Evolutionary conservation across 345 rosid genomes (phyloP).

Genomic region (Eucalyptus erythrocorys): DNA sequence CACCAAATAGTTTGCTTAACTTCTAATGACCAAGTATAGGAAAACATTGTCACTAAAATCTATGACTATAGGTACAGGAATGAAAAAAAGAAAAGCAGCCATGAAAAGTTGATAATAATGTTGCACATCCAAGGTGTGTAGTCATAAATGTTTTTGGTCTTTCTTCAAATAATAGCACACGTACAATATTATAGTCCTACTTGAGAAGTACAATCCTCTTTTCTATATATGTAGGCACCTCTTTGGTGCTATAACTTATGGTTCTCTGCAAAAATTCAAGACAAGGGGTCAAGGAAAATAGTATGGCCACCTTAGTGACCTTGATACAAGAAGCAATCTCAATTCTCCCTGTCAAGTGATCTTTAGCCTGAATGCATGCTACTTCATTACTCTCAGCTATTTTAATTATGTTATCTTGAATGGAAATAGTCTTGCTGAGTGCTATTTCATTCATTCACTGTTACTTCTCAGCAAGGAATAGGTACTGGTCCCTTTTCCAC

Average conservation of each 20-base stretch:
- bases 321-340: constrained; percentile 84
- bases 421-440: constrained; percentile 32
- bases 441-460: constrained; percentile 28
- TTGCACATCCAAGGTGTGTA: not conserved
- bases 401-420: constrained; percentile 53
- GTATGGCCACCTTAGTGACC: constrained; percentile 59
- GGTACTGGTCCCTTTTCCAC: constrained; percentile 38
- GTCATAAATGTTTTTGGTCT: not conserved
- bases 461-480: constrained; percentile 55
- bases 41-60: not conserved
- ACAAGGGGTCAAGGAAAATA: not conserved
- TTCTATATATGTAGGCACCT: not conserved
- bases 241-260: not conserved
- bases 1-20: not conserved
- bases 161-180: not conserved
- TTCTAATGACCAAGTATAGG: not conserved
- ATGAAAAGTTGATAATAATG: not conserved
- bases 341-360: constrained; percentile 58
- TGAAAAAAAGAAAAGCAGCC: not conserved
- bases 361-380: constrained; percentile 84
- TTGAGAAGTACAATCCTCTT: not conserved
- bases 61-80: not conserved
- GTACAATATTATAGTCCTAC: not conserved
- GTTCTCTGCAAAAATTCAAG: not conserved
- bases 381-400: constrained; percentile 49